phyloP scores from a whole-genome alignment of 73 alveolate species.

The Symbiodinium pilosum region DNA sequence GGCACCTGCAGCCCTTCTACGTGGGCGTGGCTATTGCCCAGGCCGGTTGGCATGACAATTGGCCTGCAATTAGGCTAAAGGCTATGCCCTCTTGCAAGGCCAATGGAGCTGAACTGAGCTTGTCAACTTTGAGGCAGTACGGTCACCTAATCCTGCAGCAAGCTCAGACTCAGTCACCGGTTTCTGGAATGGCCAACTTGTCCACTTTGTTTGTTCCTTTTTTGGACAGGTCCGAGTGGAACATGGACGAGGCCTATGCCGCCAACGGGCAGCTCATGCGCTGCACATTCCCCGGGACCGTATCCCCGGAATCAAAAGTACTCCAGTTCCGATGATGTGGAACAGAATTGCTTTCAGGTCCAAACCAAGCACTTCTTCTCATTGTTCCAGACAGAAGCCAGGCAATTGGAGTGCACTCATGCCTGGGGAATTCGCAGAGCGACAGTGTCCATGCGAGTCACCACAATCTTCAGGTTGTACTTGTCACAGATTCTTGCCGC shows the following conservation, averaged over 20 bases:
- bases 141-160: constrained; percentile 48
- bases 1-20: constrained; percentile 76
- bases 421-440: no score
- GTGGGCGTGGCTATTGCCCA: constrained; percentile 85
- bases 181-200: no score
- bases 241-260: background rate
- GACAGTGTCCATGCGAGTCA: no score
- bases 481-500: constrained; percentile 59
- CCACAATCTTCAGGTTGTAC: constrained; percentile 6
- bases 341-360: background rate
- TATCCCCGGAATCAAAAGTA: background rate
- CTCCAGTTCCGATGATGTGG: no score
- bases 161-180: background rate
- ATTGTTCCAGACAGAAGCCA: constrained; percentile 61
- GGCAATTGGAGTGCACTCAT: background rate
- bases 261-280: constrained; percentile 7
- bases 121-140: constrained; percentile 50
- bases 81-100: constrained; percentile 18
- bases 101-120: background rate
- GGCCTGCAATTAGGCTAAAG: no score
- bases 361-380: constrained; percentile 57
- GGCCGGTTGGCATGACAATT: no score
- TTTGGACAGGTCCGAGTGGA: constrained; percentile 90
- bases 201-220: no score
- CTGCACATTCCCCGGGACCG: background rate